Conservation (phyloP, 2,329 filamentous ascomycete genomes). For the Ophiosphaerella narmari region DNA sequence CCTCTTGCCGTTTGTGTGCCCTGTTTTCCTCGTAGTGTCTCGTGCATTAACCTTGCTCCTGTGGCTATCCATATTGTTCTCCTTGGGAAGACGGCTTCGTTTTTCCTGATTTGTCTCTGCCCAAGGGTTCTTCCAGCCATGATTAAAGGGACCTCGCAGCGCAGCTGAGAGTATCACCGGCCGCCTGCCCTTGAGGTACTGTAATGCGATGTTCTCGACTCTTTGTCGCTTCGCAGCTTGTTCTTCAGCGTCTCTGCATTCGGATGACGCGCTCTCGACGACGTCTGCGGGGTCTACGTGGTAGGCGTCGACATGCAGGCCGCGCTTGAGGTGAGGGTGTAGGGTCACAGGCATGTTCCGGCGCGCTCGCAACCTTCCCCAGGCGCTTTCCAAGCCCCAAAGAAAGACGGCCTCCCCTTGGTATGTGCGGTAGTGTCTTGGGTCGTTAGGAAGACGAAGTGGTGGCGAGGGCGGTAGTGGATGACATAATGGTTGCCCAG, state of each 20-base stretch:
- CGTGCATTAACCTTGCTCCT: conserved; percentile 1
- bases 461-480: neutral
- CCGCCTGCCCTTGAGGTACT: conserved; percentile 61
- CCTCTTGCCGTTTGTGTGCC: neutral
- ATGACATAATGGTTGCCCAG: conserved; percentile 9
- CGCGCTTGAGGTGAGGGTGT: conserved; percentile 31
- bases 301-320: conserved; percentile 24
- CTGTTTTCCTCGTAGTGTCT: neutral
- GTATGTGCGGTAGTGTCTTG: too few relatives aligned
- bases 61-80: neutral
- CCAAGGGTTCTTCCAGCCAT: conserved; percentile 46
- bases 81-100: neutral
- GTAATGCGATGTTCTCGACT: conserved; percentile 64
- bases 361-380: conserved; percentile 2
- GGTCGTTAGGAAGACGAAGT: too few relatives aligned
- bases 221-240: conserved; percentile 57
- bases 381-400: neutral
- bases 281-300: conserved; percentile 40
- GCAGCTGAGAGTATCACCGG: conserved; percentile 64
- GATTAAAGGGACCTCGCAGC: conserved; percentile 65
- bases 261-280: conserved; percentile 52
- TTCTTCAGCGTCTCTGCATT: conserved; percentile 63
- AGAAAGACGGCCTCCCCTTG: neutral
- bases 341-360: conserved; percentile 20
- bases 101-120: conserved; percentile 6